Evolutionary conservation across 148 eudicot species (phyloP).

Genomic region (Polygonum aviculare): DNA sequence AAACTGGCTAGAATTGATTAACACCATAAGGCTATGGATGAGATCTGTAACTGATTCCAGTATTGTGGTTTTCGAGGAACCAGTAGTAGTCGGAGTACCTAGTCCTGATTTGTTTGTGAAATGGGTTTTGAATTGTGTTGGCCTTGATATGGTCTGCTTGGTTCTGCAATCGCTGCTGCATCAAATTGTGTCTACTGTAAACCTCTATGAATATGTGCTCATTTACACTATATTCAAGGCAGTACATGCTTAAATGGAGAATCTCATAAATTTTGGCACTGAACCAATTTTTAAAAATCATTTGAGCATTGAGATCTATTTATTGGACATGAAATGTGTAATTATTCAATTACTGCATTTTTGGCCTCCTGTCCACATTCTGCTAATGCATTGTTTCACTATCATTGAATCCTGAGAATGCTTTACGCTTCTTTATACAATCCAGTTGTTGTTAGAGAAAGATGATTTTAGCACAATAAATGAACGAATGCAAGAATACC

Average conservation of each 20-base stretch:
- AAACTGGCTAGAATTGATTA: not conserved
- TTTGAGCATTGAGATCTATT: not conserved
- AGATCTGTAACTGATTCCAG: not conserved
- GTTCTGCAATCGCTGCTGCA: not conserved
- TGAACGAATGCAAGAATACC: conserved; percentile 79
- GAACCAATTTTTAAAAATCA: not conserved
- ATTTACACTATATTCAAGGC: not conserved
- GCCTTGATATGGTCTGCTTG: not conserved
- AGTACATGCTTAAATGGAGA: not conserved
- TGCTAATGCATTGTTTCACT: not conserved
- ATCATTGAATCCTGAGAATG: not conserved
- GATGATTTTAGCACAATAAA: conserved; percentile 39
- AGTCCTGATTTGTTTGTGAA: not conserved
- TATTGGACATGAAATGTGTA: not conserved
- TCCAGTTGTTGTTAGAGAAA: conserved; percentile 68
- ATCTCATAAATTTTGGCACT: not conserved
- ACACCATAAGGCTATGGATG: not conserved
- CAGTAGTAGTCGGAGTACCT: not conserved
- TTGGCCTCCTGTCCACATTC: not conserved
- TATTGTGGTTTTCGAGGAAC: not conserved
- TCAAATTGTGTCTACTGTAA: not conserved
- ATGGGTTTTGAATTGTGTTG: not conserved
- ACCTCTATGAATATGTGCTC: not conserved
- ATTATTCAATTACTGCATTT: not conserved
- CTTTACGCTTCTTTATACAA: not conserved